Evolutionary conservation across 2,329 filamentous ascomycete genomes (phyloP).

Genomic region (Knoxdaviesia capensis): DNA sequence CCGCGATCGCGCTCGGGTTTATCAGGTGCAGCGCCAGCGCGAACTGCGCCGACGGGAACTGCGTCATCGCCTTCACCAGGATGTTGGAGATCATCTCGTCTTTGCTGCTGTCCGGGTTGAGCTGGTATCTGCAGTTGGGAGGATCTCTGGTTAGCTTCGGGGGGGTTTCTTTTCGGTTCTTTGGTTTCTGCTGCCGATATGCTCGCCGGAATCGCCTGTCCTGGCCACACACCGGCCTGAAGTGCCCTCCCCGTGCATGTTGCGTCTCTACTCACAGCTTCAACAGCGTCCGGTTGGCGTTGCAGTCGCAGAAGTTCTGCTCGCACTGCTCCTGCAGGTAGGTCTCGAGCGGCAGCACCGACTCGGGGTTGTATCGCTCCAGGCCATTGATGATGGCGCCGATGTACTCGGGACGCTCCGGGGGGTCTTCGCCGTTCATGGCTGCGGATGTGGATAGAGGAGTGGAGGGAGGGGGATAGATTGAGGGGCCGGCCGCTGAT

Average conservation of each 20-base stretch:
- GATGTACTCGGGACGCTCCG: slow-evolving; percentile 82
- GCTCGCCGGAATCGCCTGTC: no score
- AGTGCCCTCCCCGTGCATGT: no score
- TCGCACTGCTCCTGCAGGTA: slow-evolving; percentile 94
- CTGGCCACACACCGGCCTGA: no score
- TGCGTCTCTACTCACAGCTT: slow-evolving; percentile 60
- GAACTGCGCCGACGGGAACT: slow-evolving; percentile 95
- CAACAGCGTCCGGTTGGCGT: slow-evolving; percentile 85
- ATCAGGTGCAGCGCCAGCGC: slow-evolving; percentile 85
- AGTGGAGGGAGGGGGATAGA: not conserved
- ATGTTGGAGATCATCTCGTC: slow-evolving; percentile 97
- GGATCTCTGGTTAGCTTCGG: no score
- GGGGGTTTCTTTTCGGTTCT: slow-evolving; percentile 46
- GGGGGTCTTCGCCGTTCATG: slow-evolving; percentile 65
- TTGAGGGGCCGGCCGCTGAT: no score
- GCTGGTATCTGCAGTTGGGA: slow-evolving; percentile 62
- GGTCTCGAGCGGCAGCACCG: slow-evolving; percentile 78
- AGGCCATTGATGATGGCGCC: slow-evolving; percentile 88
- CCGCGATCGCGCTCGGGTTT: slow-evolving; percentile 49
- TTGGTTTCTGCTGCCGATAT: slow-evolving; percentile 2
- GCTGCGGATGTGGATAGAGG: slow-evolving; percentile 9
- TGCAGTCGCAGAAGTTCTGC: slow-evolving; percentile 82
- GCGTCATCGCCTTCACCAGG: slow-evolving; percentile 91
- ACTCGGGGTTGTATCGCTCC: slow-evolving; percentile 97
- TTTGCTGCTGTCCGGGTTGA: slow-evolving; percentile 95